Conservation (phyloP, 805 yeast genomes). For the Wickerhamiella kurtzmanii region DNA sequence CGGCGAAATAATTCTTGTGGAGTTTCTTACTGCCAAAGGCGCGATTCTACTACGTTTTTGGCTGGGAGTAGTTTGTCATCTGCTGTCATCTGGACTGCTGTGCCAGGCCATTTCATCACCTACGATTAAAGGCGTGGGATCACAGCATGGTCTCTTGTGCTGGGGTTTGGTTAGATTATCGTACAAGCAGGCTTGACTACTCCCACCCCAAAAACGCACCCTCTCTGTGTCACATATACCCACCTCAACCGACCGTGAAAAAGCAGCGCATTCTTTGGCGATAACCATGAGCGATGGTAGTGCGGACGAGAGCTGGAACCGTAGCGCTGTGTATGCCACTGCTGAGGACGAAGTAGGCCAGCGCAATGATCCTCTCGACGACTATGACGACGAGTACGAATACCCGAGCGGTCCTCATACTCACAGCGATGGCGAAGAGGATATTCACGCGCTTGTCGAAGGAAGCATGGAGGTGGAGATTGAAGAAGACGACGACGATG, state of each 20-base stretch:
- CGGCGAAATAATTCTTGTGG: too few species aligned
- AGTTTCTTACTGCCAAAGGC: too few species aligned
- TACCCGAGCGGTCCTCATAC: neutral
- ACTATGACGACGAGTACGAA: neutral
- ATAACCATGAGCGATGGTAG: neutral
- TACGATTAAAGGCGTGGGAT: neutral
- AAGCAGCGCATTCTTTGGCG: too few species aligned
- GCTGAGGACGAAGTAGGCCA: neutral
- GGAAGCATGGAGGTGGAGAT: neutral
- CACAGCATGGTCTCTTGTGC: neutral
- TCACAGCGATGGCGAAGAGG: neutral
- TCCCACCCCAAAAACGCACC: neutral
- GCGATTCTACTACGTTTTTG: too few species aligned
- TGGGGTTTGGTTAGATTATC: neutral
- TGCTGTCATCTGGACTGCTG: too few species aligned
- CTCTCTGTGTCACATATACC: neutral
- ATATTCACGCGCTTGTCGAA: neutral
- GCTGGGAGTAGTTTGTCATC: too few species aligned
- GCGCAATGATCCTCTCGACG: neutral
- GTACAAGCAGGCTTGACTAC: neutral
- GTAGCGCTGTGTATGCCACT: neutral
- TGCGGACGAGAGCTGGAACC: neutral
- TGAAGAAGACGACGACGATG: conserved; percentile 7
- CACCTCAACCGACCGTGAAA: too few species aligned
- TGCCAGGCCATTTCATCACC: neutral